phyloP scores from a whole-genome alignment of 768 basidiomycete genomes.

The Leccinum incarnatum region DNA sequence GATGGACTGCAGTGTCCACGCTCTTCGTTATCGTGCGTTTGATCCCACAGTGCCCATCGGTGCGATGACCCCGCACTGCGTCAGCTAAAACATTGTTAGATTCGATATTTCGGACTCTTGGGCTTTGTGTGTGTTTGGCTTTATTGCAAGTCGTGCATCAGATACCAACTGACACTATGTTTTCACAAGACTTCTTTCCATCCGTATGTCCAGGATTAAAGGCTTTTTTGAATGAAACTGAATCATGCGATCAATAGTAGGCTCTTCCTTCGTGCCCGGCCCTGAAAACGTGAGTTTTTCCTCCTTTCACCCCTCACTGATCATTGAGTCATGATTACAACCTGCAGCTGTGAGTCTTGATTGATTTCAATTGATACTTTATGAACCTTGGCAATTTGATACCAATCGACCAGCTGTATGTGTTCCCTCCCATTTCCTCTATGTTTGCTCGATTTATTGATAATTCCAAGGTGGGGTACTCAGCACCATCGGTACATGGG shows the following conservation, averaged over 20 bases:
- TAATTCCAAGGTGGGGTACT: no score
- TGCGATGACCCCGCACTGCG: background rate
- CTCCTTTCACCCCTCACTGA: no score
- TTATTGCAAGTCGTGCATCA: background rate
- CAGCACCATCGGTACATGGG: no score
- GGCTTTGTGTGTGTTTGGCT: background rate
- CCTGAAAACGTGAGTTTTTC: constrained; percentile 4
- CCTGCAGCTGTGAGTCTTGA: no score
- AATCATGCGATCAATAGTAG: constrained; percentile 1
- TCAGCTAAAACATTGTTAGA: background rate
- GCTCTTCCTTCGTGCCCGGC: constrained; percentile 11
- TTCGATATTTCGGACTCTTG: background rate
- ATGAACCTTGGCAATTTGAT: no score
- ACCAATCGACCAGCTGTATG: no score
- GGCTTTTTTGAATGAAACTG: background rate
- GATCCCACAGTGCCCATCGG: background rate
- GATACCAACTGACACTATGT: background rate
- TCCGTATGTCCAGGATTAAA: background rate
- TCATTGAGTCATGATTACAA: no score
- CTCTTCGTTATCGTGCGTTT: constrained; percentile 12
- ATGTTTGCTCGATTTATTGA: no score
- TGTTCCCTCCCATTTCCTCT: no score
- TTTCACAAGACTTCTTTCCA: background rate
- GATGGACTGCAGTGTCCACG: constrained; percentile 10
- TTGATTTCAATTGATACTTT: no score